Evolutionary conservation across 176 grass and related monocot species (phyloP).

Genomic region (Themeda triandra): DNA sequence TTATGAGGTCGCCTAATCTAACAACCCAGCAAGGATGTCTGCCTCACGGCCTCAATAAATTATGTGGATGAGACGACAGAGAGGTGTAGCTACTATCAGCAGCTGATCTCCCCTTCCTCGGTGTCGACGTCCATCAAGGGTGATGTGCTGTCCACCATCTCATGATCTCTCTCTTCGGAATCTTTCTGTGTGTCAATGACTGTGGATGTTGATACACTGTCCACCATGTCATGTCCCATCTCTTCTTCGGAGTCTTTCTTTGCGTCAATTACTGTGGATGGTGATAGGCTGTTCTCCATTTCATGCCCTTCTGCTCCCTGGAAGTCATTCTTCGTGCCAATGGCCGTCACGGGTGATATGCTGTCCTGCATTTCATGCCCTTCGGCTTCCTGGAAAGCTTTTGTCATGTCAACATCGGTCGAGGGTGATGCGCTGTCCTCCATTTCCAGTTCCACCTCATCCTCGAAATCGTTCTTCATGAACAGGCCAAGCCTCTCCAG

Average conservation of each 20-base stretch:
- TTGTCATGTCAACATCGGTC: conserved; percentile 24
- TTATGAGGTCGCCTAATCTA: conserved; percentile 29
- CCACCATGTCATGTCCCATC: neutral
- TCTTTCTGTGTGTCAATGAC: neutral
- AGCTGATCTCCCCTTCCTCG: conserved; percentile 72
- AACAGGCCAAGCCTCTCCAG: conserved; percentile 77
- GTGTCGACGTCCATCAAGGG: conserved; percentile 9
- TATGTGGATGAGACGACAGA: neutral
- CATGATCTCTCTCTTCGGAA: neutral
- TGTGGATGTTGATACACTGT: neutral
- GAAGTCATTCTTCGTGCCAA: neutral
- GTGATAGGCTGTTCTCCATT: neutral
- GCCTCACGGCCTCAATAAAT: neutral
- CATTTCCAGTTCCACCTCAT: conserved; percentile 49
- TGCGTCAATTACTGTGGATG: neutral
- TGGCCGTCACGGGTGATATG: neutral
- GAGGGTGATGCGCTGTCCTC: conserved; percentile 36
- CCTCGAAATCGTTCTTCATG: conserved; percentile 65
- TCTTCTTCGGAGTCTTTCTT: neutral
- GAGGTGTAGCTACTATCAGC: conserved; percentile 7
- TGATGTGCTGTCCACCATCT: neutral
- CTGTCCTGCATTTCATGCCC: conserved; percentile 39
- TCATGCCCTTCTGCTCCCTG: neutral
- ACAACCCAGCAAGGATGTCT: conserved; percentile 1
- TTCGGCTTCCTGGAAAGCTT: conserved; percentile 38